Percentiles rank a stretch among this genome's conserved stretches.
These are phyloP conservation scores for Penicillium sp. DNA, from an alignment of 2,329 filamentous ascomycete species.

Conservation along the genomic window DNA sequence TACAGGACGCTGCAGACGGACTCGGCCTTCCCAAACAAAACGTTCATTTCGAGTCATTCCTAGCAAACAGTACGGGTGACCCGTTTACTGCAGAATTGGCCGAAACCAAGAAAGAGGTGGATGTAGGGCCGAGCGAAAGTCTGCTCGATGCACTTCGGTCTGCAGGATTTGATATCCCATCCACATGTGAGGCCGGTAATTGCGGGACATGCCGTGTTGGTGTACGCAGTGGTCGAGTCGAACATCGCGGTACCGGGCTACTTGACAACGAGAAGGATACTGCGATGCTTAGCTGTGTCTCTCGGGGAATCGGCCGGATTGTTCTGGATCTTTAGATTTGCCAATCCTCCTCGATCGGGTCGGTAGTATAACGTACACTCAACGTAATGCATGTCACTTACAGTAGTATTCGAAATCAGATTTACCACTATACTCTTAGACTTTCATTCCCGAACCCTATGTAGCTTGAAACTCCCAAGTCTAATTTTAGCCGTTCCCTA, in stretches of 20 bases:
- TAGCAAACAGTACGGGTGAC: slow-evolving; percentile 4
- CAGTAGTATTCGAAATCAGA: too few relatives aligned
- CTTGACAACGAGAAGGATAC: slow-evolving; percentile 5
- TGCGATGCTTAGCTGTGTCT: slow-evolving; percentile 7
- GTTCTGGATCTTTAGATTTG: slow-evolving; percentile 1
- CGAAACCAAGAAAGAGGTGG: not conserved
- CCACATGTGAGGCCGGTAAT: slow-evolving; percentile 5
- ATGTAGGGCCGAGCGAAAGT: slow-evolving; percentile 1
- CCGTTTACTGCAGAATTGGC: slow-evolving; percentile 6
- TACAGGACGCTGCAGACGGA: not conserved
- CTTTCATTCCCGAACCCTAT: too few relatives aligned
- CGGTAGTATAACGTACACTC: too few relatives aligned
- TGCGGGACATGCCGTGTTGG: slow-evolving; percentile 8
- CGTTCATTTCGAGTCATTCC: slow-evolving; percentile 8
- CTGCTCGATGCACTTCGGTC: slow-evolving; percentile 5
- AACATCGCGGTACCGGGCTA: slow-evolving; percentile 10
- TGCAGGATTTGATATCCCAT: slow-evolving; percentile 5
- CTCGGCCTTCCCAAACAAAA: slow-evolving; percentile 3
- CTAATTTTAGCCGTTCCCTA: too few relatives aligned
- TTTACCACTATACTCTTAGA: too few relatives aligned
- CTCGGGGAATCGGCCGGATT: slow-evolving; percentile 3
- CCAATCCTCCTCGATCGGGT: not conserved
- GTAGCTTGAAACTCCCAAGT: too few relatives aligned
- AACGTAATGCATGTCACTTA: too few relatives aligned
- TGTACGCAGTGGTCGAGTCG: not conserved